Conservation (phyloP, 2,329 filamentous ascomycete genomes). For the Thyridium curvatum region DNA sequence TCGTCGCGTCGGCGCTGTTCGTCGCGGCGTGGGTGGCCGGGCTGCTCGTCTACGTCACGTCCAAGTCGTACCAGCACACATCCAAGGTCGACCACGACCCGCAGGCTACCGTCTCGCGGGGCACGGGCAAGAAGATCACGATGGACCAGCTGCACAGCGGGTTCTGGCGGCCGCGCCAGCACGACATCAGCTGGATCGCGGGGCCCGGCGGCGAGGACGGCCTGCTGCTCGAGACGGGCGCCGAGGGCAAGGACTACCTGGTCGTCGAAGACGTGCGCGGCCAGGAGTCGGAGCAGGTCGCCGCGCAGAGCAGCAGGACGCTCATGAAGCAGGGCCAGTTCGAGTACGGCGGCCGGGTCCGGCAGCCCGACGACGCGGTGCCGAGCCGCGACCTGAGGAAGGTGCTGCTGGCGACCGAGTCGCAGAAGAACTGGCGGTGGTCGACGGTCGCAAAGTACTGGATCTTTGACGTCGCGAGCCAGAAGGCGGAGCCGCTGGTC, state of each 20-base stretch:
- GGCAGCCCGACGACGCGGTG: constrained; percentile 56
- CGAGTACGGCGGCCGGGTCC: constrained; percentile 44
- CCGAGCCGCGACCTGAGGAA: constrained; percentile 81
- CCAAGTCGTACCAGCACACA: constrained; percentile 59
- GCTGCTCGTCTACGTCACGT: constrained; percentile 58
- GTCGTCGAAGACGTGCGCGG: constrained; percentile 80
- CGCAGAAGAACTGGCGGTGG: constrained; percentile 78
- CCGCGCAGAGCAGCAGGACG: constrained; percentile 47
- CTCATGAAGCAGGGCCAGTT: constrained; percentile 70
- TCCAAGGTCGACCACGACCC: constrained; percentile 62
- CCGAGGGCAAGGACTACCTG: constrained; percentile 61
- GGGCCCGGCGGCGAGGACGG: constrained; percentile 76
- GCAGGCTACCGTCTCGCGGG: constrained; percentile 51
- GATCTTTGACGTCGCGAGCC: constrained; percentile 82
- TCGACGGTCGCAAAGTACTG: constrained; percentile 84
- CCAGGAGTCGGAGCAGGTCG: constrained; percentile 33
- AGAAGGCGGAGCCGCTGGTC: constrained; percentile 71
- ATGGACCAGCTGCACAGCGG: constrained; percentile 64
- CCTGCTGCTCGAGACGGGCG: constrained; percentile 68
- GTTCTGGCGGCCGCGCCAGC: constrained; percentile 55
- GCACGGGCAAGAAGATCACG: constrained; percentile 66
- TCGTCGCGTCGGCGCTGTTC: constrained; percentile 55
- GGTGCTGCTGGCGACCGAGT: constrained; percentile 72
- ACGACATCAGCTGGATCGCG: constrained; percentile 70
- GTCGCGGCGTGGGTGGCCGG: constrained; percentile 63